A percentile compares a stretch with the other conserved stretches of the same genome.
Evolutionary conservation across 2,329 filamentous ascomycete genomes (phyloP).

Genomic region (Cryphonectria naterciae): DNA sequence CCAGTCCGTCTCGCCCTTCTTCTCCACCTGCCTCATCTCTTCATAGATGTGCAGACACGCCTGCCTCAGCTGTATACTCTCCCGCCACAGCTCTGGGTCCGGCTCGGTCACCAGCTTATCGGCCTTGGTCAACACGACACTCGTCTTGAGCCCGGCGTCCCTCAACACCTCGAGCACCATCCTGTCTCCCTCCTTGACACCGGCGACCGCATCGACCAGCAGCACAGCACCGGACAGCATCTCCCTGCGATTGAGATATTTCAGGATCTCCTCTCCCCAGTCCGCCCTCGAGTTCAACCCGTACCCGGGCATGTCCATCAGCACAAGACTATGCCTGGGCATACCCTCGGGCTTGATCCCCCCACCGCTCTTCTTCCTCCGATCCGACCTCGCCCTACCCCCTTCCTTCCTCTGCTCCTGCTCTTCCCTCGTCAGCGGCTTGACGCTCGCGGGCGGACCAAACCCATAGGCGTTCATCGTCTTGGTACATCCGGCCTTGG

Average conservation of each 20-base stretch:
- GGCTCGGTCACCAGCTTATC: slow-evolving; percentile 48
- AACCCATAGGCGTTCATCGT: slow-evolving; percentile 62
- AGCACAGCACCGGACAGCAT: slow-evolving; percentile 57
- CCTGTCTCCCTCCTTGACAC: slow-evolving; percentile 52
- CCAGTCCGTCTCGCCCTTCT: slow-evolving; percentile 33
- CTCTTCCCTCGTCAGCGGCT: slow-evolving; percentile 23
- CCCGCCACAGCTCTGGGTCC: slow-evolving; percentile 18
- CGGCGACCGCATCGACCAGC: slow-evolving; percentile 57
- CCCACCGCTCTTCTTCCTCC: slow-evolving; percentile 19
- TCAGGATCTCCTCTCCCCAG: slow-evolving; percentile 58
- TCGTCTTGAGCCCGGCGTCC: slow-evolving; percentile 48
- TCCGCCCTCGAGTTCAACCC: slow-evolving; percentile 42
- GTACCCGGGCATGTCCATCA: slow-evolving; percentile 47
- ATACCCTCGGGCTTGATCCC: slow-evolving; percentile 40
- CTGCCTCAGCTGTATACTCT: slow-evolving; percentile 14
- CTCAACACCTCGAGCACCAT: slow-evolving; percentile 53
- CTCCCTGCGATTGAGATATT: slow-evolving; percentile 53
- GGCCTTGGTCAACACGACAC: slow-evolving; percentile 60
- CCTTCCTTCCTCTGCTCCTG: slow-evolving; percentile 16
- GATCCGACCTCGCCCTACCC: slow-evolving; percentile 32
- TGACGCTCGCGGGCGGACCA: slow-evolving; percentile 45
- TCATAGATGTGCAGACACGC: slow-evolving; percentile 39
- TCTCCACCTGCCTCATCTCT: slow-evolving; percentile 35
- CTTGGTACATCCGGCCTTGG: slow-evolving; percentile 55
- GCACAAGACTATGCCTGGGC: slow-evolving; percentile 51